Evolutionary conservation across 2,329 filamentous ascomycete genomes (phyloP).

Genomic region (Penicillium sp.): DNA sequence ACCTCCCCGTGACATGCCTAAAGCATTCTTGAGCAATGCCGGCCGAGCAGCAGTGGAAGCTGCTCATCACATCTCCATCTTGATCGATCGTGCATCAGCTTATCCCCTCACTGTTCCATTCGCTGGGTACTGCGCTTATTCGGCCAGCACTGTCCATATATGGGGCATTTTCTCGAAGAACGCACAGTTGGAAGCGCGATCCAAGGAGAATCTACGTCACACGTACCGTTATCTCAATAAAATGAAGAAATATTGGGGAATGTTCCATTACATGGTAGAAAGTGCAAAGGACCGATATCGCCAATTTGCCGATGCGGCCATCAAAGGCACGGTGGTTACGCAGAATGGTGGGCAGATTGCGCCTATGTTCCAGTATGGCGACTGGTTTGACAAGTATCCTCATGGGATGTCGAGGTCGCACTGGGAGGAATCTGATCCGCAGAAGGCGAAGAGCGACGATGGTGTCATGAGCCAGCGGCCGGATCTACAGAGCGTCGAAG

Average conservation of each 20-base stretch:
- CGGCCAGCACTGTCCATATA: slow-evolving; percentile 88
- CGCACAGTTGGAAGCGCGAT: slow-evolving; percentile 60
- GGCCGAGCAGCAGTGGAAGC: slow-evolving; percentile 69
- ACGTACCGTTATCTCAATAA: slow-evolving; percentile 85
- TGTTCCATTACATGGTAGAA: slow-evolving; percentile 95
- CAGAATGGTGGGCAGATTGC: slow-evolving; percentile 37
- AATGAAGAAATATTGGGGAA: slow-evolving; percentile 97
- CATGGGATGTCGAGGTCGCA: slow-evolving; percentile 79
- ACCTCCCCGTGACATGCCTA: slow-evolving; percentile 61
- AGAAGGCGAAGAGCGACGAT: slow-evolving; percentile 70
- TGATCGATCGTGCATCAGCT: slow-evolving; percentile 71
- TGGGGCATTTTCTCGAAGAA: slow-evolving; percentile 85
- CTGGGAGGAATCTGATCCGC: slow-evolving; percentile 66
- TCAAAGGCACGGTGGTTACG: slow-evolving; percentile 49
- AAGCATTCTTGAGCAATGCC: slow-evolving; percentile 66
- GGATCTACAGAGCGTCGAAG: slow-evolving; percentile 85
- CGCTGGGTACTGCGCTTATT: slow-evolving; percentile 86
- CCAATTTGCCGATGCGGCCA: slow-evolving; percentile 67
- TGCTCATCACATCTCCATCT: slow-evolving; percentile 73
- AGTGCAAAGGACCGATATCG: slow-evolving; percentile 83
- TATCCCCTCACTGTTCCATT: slow-evolving; percentile 82
- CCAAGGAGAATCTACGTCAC: slow-evolving; percentile 73
- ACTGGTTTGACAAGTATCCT: slow-evolving; percentile 94
- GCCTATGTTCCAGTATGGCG: slow-evolving; percentile 83
- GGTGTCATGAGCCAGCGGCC: slow-evolving; percentile 80